These are phyloP conservation scores for Setaria italica DNA, from an alignment of 202 grass and related monocot species.

Conservation along the genomic window DNA sequence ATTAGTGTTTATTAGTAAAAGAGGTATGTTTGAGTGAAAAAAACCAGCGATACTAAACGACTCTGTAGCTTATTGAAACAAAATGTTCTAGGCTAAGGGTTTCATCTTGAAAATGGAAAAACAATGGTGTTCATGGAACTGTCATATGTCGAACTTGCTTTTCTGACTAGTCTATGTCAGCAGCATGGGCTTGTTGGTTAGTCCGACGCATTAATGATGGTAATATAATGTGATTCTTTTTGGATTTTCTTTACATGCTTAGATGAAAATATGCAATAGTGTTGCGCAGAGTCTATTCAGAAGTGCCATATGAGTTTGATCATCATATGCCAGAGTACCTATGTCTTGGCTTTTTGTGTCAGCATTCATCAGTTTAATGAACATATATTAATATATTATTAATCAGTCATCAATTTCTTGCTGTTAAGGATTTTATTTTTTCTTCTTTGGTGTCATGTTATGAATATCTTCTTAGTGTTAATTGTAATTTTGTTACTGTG, in stretches of 20 bases:
- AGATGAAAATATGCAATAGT: background rate
- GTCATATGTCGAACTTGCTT: conserved; percentile 51
- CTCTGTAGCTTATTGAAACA: conserved; percentile 21
- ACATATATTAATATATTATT: background rate
- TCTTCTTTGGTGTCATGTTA: background rate
- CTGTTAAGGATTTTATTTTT: conserved; percentile 15
- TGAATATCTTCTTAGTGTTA: background rate
- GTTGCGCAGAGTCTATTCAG: background rate
- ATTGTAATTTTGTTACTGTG: background rate
- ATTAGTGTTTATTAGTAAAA: background rate
- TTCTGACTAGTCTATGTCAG: conserved; percentile 43
- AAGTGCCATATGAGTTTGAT: background rate
- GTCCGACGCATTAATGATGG: conserved; percentile 32
- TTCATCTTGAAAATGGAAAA: conserved; percentile 54
- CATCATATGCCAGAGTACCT: conserved; percentile 3
- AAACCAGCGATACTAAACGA: background rate
- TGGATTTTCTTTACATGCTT: background rate
- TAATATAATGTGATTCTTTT: conserved; percentile 20
- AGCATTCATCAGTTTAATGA: conserved; percentile 15
- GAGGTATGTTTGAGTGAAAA: background rate
- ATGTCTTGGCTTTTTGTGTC: conserved; percentile 9
- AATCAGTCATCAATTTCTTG: background rate
- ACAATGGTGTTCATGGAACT: conserved; percentile 55
- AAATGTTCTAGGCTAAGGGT: conserved; percentile 29
- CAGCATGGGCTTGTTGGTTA: conserved; percentile 30